phyloP scores from a whole-genome alignment of 2,329 filamentous ascomycete genomes.

The Cladosporium cucumerinum region DNA sequence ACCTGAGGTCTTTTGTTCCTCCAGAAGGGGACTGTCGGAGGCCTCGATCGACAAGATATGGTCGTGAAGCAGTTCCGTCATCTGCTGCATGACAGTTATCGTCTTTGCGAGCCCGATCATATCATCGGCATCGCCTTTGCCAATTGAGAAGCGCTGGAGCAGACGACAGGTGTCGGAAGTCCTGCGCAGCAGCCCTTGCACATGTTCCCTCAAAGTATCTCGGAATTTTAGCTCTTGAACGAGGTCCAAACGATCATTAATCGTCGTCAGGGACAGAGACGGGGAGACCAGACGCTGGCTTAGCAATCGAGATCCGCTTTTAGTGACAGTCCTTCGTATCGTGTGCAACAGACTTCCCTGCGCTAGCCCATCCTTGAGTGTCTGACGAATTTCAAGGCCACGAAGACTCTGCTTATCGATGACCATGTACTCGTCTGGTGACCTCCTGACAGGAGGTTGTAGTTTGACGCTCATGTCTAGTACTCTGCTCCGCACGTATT shows the following conservation, averaged over 20 bases:
- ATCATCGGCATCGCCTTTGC: conserved; percentile 88
- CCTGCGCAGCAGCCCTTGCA: conserved; percentile 65
- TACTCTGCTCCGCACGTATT: conserved; percentile 77
- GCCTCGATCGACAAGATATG: conserved; percentile 21
- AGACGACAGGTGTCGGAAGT: conserved; percentile 85
- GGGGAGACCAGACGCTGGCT: conserved; percentile 82
- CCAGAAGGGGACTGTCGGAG: conserved; percentile 2
- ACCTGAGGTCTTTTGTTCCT: conserved; percentile 30
- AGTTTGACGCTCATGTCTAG: conserved; percentile 76
- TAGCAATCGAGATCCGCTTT: conserved; percentile 80
- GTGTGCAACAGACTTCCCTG: conserved; percentile 86
- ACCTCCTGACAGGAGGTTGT: conserved; percentile 74
- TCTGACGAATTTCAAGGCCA: conserved; percentile 83
- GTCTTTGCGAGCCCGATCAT: conserved; percentile 79
- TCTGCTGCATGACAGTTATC: conserved; percentile 68
- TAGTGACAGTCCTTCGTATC: conserved; percentile 85
- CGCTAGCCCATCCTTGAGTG: conserved; percentile 73
- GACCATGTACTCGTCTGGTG: conserved; percentile 73
- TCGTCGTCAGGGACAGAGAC: conserved; percentile 78
- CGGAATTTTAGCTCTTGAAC: conserved; percentile 71
- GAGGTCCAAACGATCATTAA: conserved; percentile 75
- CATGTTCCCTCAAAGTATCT: conserved; percentile 64
- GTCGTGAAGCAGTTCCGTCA: conserved; percentile 50
- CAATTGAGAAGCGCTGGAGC: conserved; percentile 90
- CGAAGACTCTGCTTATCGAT: conserved; percentile 91